Evolutionary conservation across 805 yeast species (phyloP), one percentile per base, ranked within the genome.

Genomic region (Lachancea sp.): DNA sequence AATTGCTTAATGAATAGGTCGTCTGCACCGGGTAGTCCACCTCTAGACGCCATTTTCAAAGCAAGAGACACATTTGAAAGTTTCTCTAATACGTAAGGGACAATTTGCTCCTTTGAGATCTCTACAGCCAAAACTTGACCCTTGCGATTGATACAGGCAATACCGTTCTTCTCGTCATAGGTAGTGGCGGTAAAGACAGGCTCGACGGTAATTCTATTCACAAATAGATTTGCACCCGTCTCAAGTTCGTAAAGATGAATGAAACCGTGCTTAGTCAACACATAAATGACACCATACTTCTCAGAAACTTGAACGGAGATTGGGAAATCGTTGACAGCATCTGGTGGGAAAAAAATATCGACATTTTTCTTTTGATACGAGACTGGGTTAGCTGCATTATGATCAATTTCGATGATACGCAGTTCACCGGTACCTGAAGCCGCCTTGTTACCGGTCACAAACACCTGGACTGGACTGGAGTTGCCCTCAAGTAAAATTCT

Each of bases 1-100:
- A 93, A 93, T 69, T 91, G 98, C 68, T 89, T 95, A 48, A 75
- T 70, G 68, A 93, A 90, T 51, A 93, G 74, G 58, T 81, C 82
- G 65, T 93, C 99, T 40, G 98, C 99, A 54, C 99, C 99, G 36
- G 96, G 93, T 59, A 93, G 78, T 1, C 96, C 96, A 60, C 96
- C 97, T 67, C 98, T 85, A 3, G 96, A 79, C 22, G 98, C 95
- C 52, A 93, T 77, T 10, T 88, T 74, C 49, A 93, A 73, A 2
- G 97, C 99, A 58, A 93, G 73, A 18, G 83, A 76, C 27, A 91
- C 88, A 62, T 93, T 91, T 44, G 91, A 81, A 50, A 93, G 75
- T 63, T 86, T 88, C 58, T 82, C 81, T 63, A 93, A 74, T 41
- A 93, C 82, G 65, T 95, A 95, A 42, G 96, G 95, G 50, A 93